Evolutionary conservation across 371 early-diverging fungal genomes (phyloP), one percentile per base, ranked within the genome.

Genomic region (Polyrhizophydium stewartii): DNA sequence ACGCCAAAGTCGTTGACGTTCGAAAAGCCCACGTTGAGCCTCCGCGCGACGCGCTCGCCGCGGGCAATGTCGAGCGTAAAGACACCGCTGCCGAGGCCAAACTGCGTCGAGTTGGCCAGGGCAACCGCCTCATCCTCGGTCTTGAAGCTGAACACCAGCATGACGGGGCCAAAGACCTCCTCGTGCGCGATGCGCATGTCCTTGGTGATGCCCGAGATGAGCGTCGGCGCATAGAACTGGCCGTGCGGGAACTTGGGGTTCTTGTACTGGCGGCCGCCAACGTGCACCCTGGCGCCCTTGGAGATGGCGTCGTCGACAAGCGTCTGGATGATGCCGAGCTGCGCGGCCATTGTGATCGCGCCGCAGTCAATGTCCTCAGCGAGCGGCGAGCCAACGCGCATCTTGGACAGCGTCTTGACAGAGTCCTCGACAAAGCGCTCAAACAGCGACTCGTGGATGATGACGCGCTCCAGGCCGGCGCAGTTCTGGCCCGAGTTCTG

Each of bases 401-500:
- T 73, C 22, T 78, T 64, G 32, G 66, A 65, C 41, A 92, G 78
- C 43, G 83, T 81, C 13, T 66, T 63, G 9, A 69, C 61, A 72
- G 87, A 78, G 62, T 83, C 85, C 21, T 68, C 77, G 0, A 92
- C 81, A 49, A 90, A 80, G 57, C 71, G 65, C 53, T 90, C 90
- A 67, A 92, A 89, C 24, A 87, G 71, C 50, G 66, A 7, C n/a
- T 55, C 41, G 19, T 62, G 62, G 38, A 62, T 31, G 28, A 62
- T 60, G 2, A 62, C 58, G 21, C 62, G 55, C 47, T 60, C 60
- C 2, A 56, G 25, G 30, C 58, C 92, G 63, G 90, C 85, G 70
- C 93, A 92, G 70, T 90, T 92, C 67, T 92, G 93, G 19, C 92
- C 92, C 58, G 88, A 81, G 71, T 92, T 92, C 59, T 90, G 91